These are phyloP conservation scores for Elsinoe batatas DNA, from an alignment of 2,329 filamentous ascomycete genomes.

Conservation along the genomic window DNA sequence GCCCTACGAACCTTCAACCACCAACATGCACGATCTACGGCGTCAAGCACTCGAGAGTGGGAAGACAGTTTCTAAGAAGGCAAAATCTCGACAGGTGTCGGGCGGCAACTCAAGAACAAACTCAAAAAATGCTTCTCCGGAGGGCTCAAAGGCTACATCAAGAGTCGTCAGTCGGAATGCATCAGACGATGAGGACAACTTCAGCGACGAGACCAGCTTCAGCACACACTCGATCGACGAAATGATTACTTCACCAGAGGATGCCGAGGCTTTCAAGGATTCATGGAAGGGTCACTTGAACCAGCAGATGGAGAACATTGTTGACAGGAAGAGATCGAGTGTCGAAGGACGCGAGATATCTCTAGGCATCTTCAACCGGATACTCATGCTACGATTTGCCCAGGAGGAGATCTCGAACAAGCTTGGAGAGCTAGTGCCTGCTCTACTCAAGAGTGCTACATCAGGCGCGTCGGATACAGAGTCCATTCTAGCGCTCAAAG, in stretches of 20 bases:
- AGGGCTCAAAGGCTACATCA: conserved; percentile 50
- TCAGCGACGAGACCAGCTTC: conserved; percentile 48
- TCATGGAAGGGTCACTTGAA: conserved; percentile 54
- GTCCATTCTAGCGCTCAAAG: conserved; percentile 56
- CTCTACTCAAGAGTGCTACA: conserved; percentile 62
- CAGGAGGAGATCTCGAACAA: conserved; percentile 51
- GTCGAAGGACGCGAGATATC: conserved; percentile 58
- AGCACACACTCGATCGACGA: conserved; percentile 60
- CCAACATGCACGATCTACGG: conserved; percentile 35
- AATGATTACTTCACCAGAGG: conserved; percentile 44
- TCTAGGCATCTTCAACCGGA: conserved; percentile 51
- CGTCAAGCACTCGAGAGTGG: conserved; percentile 62
- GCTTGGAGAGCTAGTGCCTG: conserved; percentile 51
- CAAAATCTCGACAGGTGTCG: conserved; percentile 47
- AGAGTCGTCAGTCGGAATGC: conserved; percentile 51
- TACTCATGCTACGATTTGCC: conserved; percentile 59
- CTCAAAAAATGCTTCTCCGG: conserved; percentile 50
- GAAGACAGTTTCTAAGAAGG: conserved; percentile 64
- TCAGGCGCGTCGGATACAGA: conserved; percentile 59
- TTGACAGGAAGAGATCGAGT: conserved; percentile 70
- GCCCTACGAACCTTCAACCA: background rate
- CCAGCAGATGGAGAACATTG: conserved; percentile 59
- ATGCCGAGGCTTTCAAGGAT: conserved; percentile 39
- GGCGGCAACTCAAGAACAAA: conserved; percentile 49
- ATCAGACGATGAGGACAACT: conserved; percentile 52